Percentiles rank a stretch among this genome's conserved stretches.
Conservation (phyloP, 352 stramenopile species). For the Phytophthora ohioensis region DNA sequence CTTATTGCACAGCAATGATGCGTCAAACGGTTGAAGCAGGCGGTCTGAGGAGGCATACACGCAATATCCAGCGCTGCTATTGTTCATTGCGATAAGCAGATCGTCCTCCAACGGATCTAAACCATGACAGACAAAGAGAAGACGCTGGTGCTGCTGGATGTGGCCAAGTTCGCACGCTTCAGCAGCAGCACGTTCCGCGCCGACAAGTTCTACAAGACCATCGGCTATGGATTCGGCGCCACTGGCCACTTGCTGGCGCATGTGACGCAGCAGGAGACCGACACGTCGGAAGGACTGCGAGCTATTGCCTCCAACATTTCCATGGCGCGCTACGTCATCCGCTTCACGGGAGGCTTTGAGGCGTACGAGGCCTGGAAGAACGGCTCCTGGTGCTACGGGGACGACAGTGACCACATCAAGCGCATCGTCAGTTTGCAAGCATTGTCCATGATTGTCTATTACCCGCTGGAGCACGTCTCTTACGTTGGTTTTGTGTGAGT, state of each 20-base stretch:
- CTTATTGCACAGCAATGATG: slow-evolving; percentile 9
- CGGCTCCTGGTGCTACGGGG: slow-evolving; percentile 77
- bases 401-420: slow-evolving; percentile 72
- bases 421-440: slow-evolving; percentile 71
- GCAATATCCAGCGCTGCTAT: slow-evolving; percentile 11
- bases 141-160: slow-evolving; percentile 46
- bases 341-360: slow-evolving; percentile 81
- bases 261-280: slow-evolving; percentile 53
- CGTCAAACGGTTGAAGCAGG: slow-evolving; percentile 29
- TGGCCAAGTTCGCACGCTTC: slow-evolving; percentile 79
- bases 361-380: slow-evolving; percentile 80
- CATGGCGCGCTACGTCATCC: slow-evolving; percentile 82
- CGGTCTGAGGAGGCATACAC: slow-evolving; percentile 4
- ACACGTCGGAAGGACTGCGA: slow-evolving; percentile 63
- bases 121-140: slow-evolving; percentile 34
- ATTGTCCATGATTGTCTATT: slow-evolving; percentile 87
- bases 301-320: slow-evolving; percentile 77
- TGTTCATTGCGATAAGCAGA: slow-evolving; percentile 12
- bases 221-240: slow-evolving; percentile 74
- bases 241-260: slow-evolving; percentile 65
- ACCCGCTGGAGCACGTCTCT: slow-evolving; percentile 86
- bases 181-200: slow-evolving; percentile 64
- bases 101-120: neutral
- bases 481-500: slow-evolving; percentile 87
- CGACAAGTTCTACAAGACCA: slow-evolving; percentile 89